phyloP scores from a whole-genome alignment of 768 basidiomycete species.

The Hygrophoropsis aurantiaca region DNA sequence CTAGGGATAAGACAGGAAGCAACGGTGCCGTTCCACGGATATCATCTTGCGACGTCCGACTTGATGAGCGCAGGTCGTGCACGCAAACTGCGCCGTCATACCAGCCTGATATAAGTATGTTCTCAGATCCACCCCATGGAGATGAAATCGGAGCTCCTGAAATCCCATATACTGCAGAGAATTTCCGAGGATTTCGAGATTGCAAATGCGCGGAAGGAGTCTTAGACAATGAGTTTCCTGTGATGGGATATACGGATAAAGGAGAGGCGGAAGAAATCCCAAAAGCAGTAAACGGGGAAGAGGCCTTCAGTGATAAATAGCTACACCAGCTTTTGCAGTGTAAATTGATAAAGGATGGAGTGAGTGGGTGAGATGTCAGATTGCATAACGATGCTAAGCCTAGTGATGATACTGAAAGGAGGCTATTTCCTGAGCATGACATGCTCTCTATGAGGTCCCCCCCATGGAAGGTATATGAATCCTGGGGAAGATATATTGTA shows the following conservation, averaged over 20 bases:
- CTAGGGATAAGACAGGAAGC: conserved; percentile 57
- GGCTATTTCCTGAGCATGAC: conserved; percentile 39
- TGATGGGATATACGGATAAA: conserved; percentile 55
- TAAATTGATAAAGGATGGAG: conserved; percentile 40
- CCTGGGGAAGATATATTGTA: conserved; percentile 1
- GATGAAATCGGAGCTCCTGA: conserved; percentile 57
- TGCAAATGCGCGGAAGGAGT: conserved; percentile 51
- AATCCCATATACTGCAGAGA: conserved; percentile 74
- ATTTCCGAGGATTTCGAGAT: conserved; percentile 27
- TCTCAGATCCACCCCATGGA: conserved; percentile 68
- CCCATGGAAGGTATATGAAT: conserved; percentile 31
- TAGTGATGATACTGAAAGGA: conserved; percentile 58
- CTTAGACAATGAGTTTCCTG: conserved; percentile 43
- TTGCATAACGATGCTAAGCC: conserved; percentile 48
- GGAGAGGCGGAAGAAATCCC: conserved; percentile 57
- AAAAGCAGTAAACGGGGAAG: conserved; percentile 64
- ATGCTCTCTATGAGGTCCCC: conserved; percentile 58
- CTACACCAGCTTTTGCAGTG: conserved; percentile 61
- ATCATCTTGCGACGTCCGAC: conserved; percentile 20
- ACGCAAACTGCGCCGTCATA: conserved; percentile 74
- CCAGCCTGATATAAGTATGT: conserved; percentile 79
- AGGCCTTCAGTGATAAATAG: conserved; percentile 50
- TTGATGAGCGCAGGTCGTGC: conserved; percentile 66
- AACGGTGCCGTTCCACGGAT: conserved; percentile 35
- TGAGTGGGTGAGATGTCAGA: conserved; percentile 16